These are phyloP conservation scores for Quercus alba DNA, from an alignment of 306 rosid species.

Conservation along the genomic window DNA sequence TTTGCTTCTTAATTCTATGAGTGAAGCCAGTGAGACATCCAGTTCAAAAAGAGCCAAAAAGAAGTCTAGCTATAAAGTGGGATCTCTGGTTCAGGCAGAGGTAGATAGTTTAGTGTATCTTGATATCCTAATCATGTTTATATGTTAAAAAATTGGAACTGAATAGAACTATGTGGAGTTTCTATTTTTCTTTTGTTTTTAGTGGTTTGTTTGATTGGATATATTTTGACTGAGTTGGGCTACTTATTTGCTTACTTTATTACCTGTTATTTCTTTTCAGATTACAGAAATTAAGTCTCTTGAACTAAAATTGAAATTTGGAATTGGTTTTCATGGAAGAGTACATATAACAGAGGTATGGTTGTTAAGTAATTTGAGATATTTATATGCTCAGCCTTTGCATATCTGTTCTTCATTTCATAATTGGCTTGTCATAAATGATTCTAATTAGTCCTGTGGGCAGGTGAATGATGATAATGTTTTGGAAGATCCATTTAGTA, in stretches of 20 bases:
- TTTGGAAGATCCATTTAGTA: constrained; percentile 62
- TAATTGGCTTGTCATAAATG: constrained; percentile 11
- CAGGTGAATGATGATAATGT: constrained; percentile 60
- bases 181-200: constrained; percentile 3
- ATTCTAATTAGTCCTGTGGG: constrained; percentile 5
- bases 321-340: constrained; percentile 67
- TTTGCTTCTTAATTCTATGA: constrained; percentile 47
- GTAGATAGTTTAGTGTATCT: constrained; percentile 25
- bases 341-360: constrained; percentile 86
- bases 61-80: constrained; percentile 66
- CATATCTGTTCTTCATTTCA: neutral
- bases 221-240: neutral
- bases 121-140: neutral
- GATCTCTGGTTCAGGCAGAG: constrained; percentile 92
- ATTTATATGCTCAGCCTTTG: constrained; percentile 2
- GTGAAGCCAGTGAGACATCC: constrained; percentile 50
- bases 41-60: constrained; percentile 74
- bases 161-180: neutral
- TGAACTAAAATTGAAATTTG: constrained; percentile 84
- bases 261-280: constrained; percentile 34
- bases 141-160: neutral
- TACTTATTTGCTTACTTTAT: constrained; percentile 19
- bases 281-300: constrained; percentile 76
- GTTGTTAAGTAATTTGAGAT: constrained; percentile 6
- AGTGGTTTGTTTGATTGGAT: neutral